phyloP scores from a whole-genome alignment of 768 basidiomycete species.

The Pleurotus eryngii region DNA sequence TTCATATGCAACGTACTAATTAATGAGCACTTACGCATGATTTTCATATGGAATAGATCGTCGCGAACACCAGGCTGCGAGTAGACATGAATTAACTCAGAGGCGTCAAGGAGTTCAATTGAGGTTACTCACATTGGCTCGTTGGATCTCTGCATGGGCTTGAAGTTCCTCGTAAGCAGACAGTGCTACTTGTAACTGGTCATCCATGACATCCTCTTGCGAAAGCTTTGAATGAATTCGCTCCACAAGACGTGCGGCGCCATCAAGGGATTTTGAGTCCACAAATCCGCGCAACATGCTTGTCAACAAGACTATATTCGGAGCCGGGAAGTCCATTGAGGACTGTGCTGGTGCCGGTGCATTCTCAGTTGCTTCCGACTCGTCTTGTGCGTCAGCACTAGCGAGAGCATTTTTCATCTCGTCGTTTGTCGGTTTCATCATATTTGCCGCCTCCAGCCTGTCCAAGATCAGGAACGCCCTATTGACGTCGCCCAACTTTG shows the following conservation, averaged over 20 bases:
- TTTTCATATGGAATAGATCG: no score
- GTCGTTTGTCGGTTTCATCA: background rate
- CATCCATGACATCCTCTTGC: slow-evolving; percentile 18
- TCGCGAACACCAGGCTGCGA: no score
- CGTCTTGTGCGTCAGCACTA: background rate
- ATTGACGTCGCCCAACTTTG: slow-evolving; percentile 30
- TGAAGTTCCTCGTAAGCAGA: background rate
- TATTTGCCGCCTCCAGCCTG: slow-evolving; percentile 28
- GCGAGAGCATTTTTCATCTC: background rate
- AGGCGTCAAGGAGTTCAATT: no score
- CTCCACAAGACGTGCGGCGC: slow-evolving; percentile 29
- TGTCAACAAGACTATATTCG: slow-evolving; percentile 32
- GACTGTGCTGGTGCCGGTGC: slow-evolving; percentile 5
- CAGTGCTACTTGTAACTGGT: slow-evolving; percentile 16
- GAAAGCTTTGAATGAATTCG: slow-evolving; percentile 25
- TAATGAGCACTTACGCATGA: no score
- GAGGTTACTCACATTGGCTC: background rate
- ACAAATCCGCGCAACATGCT: slow-evolving; percentile 37
- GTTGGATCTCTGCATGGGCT: background rate
- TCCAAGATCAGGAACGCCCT: slow-evolving; percentile 40
- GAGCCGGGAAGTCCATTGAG: slow-evolving; percentile 15
- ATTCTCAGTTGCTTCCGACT: background rate
- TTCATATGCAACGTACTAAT: no score
- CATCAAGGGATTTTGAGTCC: slow-evolving; percentile 20
- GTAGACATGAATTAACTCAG: no score